Conservation (phyloP, 306 rosid genomes). For the Sechiopsis laciniata region DNA sequence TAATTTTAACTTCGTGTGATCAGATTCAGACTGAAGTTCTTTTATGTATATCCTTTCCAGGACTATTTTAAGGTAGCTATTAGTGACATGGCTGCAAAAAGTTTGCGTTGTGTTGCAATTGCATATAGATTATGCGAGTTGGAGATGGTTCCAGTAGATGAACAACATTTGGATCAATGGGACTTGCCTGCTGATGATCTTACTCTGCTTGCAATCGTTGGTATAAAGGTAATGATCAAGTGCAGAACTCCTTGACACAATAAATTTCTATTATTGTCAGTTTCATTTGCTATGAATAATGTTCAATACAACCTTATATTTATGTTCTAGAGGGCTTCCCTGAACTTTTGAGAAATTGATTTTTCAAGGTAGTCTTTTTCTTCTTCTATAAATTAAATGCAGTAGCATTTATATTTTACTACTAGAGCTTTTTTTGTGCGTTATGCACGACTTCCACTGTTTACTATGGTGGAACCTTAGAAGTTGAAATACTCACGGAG, state of each 20-base stretch:
- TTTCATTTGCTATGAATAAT: background rate
- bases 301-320: background rate
- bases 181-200: constrained; percentile 74
- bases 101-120: constrained; percentile 91
- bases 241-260: background rate
- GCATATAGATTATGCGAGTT: constrained; percentile 70
- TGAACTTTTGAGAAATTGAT: background rate
- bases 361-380: background rate
- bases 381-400: background rate
- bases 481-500: background rate
- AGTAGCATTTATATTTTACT: background rate
- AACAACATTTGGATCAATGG: constrained; percentile 64
- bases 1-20: background rate
- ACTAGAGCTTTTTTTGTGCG: background rate
- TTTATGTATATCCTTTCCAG: constrained; percentile 35
- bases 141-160: constrained; percentile 59
- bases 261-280: background rate
- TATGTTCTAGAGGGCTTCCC: background rate
- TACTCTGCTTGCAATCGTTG: constrained; percentile 82
- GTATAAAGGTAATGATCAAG: constrained; percentile 67
- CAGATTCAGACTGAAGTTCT: background rate
- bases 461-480: background rate
- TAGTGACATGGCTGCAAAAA: constrained; percentile 77
- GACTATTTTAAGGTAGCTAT: constrained; percentile 54
- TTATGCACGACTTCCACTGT: constrained; percentile 5